Conservation (phyloP, 1,284 basidiomycete genomes). For the Coniferiporia weirii region DNA sequence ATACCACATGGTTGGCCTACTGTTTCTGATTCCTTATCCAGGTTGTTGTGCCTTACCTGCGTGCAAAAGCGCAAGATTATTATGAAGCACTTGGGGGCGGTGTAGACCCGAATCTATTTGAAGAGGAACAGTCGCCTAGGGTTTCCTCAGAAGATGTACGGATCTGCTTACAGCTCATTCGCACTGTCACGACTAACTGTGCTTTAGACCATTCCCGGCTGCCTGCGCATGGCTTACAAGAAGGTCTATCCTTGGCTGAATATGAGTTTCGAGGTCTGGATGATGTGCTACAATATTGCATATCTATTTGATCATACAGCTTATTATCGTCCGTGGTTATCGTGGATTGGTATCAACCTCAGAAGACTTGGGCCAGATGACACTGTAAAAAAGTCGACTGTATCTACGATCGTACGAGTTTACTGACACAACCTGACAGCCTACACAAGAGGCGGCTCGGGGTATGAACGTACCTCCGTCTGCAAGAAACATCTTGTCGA, state of each 20-base stretch:
- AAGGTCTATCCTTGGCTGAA: slow-evolving; percentile 79
- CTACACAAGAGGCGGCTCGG: slow-evolving; percentile 24
- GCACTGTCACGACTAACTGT: slow-evolving; percentile 17
- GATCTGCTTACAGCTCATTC: slow-evolving; percentile 1
- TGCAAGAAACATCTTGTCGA: slow-evolving; percentile 34
- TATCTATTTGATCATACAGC: slow-evolving; percentile 89
- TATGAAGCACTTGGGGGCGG: slow-evolving; percentile 90
- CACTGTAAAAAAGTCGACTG: slow-evolving; percentile 43
- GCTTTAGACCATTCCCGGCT: slow-evolving; percentile 39
- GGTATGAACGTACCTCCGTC: slow-evolving; percentile 29
- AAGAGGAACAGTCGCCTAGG: slow-evolving; percentile 35
- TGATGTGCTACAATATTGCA: slow-evolving; percentile 80
- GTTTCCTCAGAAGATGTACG: neutral
- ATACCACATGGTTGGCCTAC: neutral
- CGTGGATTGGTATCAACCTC: slow-evolving; percentile 79
- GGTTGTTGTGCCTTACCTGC: slow-evolving; percentile 86
- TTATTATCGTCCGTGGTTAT: slow-evolving; percentile 89
- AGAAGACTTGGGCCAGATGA: slow-evolving; percentile 76
- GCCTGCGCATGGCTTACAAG: slow-evolving; percentile 59
- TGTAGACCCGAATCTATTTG: slow-evolving; percentile 58
- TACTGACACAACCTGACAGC: slow-evolving; percentile 17
- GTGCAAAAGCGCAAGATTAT: slow-evolving; percentile 85
- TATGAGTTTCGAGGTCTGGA: slow-evolving; percentile 71
- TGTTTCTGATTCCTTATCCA: slow-evolving; percentile 29
- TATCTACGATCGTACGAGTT: neutral